Conservation (phyloP, 164 flowering plant species). For the Cinnamomum chago region DNA sequence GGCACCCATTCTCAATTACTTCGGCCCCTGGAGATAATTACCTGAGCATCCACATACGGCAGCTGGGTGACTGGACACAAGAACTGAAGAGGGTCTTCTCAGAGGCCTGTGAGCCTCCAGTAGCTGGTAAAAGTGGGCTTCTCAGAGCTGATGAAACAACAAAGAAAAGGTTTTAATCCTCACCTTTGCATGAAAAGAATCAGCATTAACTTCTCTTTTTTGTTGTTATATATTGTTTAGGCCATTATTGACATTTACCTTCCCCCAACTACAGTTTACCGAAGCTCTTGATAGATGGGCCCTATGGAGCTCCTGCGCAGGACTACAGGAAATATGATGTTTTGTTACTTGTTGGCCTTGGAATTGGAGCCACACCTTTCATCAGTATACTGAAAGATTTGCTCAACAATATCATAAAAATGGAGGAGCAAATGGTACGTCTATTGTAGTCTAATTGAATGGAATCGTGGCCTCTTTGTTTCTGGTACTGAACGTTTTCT, state of each 20-base stretch:
- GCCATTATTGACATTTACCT: slow-evolving; percentile 2
- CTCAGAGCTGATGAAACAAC: slow-evolving; percentile 91
- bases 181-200: not conserved
- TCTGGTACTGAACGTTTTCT: not conserved
- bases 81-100: slow-evolving; percentile 86
- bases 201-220: not conserved
- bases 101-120: slow-evolving; percentile 77
- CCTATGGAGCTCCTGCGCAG: slow-evolving; percentile 98
- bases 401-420: slow-evolving; percentile 75
- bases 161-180: slow-evolving; percentile 45
- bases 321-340: slow-evolving; percentile 87
- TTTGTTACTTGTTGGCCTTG: slow-evolving; percentile 80
- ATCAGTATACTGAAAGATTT: slow-evolving; percentile 90
- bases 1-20: slow-evolving; percentile 99
- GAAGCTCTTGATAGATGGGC: slow-evolving; percentile 86
- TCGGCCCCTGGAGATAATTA: slow-evolving; percentile 94
- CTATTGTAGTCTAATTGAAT: not conserved
- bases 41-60: slow-evolving; percentile 87
- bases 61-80: slow-evolving; percentile 96
- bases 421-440: slow-evolving; percentile 77
- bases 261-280: slow-evolving; percentile 59
- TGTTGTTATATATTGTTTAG: not conserved
- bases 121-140: slow-evolving; percentile 79
- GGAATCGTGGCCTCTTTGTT: not conserved
- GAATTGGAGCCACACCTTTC: slow-evolving; percentile 98